Conservation (phyloP, 495 filamentous ascomycete species). For the Elasticomyces elasticus region DNA sequence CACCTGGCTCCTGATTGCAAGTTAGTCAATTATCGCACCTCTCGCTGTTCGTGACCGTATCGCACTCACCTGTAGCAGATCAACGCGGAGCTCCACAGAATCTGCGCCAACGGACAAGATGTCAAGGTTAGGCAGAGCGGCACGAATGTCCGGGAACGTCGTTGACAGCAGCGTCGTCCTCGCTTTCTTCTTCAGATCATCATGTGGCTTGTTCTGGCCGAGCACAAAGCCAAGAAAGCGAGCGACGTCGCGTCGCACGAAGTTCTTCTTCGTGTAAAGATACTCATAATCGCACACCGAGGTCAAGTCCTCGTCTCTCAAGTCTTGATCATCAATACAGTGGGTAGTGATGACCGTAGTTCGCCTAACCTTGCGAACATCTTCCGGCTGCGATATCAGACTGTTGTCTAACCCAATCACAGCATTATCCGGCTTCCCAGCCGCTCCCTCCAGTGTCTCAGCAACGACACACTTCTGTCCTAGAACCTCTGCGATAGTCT, state of each 20-base stretch:
- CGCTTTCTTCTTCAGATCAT: conserved; percentile 61
- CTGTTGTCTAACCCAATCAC: conserved; percentile 26
- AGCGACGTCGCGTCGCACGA: conserved; percentile 63
- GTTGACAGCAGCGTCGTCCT: conserved; percentile 76
- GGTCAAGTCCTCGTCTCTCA: conserved; percentile 52
- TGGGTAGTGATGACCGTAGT: conserved; percentile 60
- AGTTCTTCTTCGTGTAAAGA: conserved; percentile 60
- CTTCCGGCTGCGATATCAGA: conserved; percentile 8
- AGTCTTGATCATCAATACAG: conserved; percentile 59
- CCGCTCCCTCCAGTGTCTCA: conserved; percentile 19
- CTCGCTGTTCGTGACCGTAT: neutral
- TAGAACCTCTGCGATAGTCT: conserved; percentile 30
- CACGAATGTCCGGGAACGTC: conserved; percentile 74
- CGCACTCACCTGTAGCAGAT: conserved; percentile 48
- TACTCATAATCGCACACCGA: conserved; percentile 70
- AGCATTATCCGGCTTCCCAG: conserved; percentile 14
- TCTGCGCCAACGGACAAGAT: conserved; percentile 76
- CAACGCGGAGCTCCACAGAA: conserved; percentile 72
- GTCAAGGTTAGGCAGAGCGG: conserved; percentile 73
- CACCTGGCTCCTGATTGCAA: conserved; percentile 44
- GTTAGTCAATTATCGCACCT: neutral
- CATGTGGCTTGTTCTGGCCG: conserved; percentile 64
- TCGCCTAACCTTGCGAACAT: conserved; percentile 19
- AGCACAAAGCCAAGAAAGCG: conserved; percentile 68
- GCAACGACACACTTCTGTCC: conserved; percentile 27